Evolutionary conservation across 257 asterid species (phyloP), one percentile per base, ranked within the genome.

Genomic region (Misopates orontium): DNA sequence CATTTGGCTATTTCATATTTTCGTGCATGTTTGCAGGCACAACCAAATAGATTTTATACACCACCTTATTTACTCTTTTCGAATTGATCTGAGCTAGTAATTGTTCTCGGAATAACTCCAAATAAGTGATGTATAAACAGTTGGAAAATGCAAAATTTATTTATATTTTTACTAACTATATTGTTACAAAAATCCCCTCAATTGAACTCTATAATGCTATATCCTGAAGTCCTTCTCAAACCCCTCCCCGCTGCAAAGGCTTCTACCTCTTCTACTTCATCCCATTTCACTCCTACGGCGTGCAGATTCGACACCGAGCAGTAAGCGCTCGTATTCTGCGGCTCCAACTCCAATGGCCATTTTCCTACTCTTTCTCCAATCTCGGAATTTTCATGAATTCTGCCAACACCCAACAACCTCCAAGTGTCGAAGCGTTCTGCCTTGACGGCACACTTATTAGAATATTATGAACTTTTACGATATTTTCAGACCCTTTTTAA

Each of bases 241-340:
- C 86, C 90, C 70, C 68, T 81, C 8, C 45, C 73, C 73, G 71
- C 71, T 0, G 86, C 79, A 68, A 75, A 28, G 54, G 56, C 75
- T 67, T 85, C 83, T 39, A 83, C 32, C 1, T 36, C 24, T 0
- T 77, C 80, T 11, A 70, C 86, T 64, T 77, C 73, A 41, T 81
- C 86, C 94, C 94, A 86, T 54, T 69, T 82, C 10, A 67, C 84
- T 62, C 70, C 84, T 59, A 72, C 86, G 0, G 90, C 94, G 51
- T 71, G 79, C 21, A 86, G 24, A 66, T 86, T 81, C 16, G 89
- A 79, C n/a, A 83, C 69, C 52, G 81, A 80, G 71, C 77, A 75
- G 48, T 83, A 76, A 10, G 54, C 67, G 44, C 86, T 83, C 11
- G 78, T 28, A 59, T 62, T 77, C 4, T 58, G 75, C 16, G 85